Percentiles rank a stretch among this genome's conserved stretches.
Evolutionary conservation across 768 basidiomycete species (phyloP).

Genomic region (Boletus vinaceobasis): DNA sequence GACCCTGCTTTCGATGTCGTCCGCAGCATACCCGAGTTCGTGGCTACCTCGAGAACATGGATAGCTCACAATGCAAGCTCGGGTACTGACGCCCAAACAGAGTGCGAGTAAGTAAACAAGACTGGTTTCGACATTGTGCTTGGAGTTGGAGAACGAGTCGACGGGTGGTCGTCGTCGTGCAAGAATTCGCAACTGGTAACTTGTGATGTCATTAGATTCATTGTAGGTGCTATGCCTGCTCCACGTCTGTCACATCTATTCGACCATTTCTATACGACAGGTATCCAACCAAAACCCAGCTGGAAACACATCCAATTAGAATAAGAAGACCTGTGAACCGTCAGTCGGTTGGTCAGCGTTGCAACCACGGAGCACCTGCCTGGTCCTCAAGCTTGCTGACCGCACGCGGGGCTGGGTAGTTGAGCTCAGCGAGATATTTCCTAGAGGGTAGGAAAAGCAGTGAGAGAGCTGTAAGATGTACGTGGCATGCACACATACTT

Average conservation of each 20-base stretch:
- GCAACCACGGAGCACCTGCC: conserved; percentile 37
- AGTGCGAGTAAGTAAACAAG: conserved; percentile 36
- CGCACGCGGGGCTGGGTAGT: conserved; percentile 82
- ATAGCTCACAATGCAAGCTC: conserved; percentile 40
- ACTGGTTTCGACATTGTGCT: conserved; percentile 19
- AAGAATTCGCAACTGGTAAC: not conserved
- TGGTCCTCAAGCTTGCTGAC: conserved; percentile 93
- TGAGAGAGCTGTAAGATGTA: not conserved
- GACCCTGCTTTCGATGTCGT: conserved; percentile 33
- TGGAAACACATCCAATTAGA: conserved; percentile 24
- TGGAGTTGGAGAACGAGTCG: not conserved
- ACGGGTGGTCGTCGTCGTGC: not conserved
- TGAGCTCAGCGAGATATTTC: conserved; percentile 85
- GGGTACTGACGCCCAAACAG: conserved; percentile 41
- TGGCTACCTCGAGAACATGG: conserved; percentile 24
- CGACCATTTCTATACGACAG: not conserved
- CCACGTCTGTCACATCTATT: conserved; percentile 5
- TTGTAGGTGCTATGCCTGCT: not conserved
- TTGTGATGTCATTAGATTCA: not conserved
- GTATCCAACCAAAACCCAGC: not conserved
- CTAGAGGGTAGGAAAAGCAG: conserved; percentile 34
- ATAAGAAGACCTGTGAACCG: conserved; percentile 37
- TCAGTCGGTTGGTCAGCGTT: conserved; percentile 13
- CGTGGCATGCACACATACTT: conserved; percentile 46
- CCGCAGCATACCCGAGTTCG: conserved; percentile 42